Evolutionary conservation across 345 rosid species (phyloP).

Genomic region (Eutrema yunnanense): DNA sequence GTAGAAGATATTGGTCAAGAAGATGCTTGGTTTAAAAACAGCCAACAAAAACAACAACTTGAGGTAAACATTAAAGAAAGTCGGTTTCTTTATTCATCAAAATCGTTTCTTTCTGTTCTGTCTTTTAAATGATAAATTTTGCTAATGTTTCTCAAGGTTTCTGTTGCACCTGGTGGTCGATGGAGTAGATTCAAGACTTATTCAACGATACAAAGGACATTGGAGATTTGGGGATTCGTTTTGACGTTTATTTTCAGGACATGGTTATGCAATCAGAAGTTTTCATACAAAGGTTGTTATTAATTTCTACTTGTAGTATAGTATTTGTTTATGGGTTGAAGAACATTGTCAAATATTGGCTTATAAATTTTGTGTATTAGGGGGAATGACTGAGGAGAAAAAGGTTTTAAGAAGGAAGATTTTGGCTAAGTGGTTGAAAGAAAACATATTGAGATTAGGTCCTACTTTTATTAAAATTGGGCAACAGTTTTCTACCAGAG

Average conservation of each 20-base stretch:
- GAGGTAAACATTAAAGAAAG: slow-evolving; percentile 57
- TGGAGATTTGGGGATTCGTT: slow-evolving; percentile 98
- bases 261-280: slow-evolving; percentile 82
- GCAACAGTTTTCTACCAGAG: slow-evolving; percentile 97
- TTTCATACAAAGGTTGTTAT: slow-evolving; percentile 67
- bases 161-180: slow-evolving; percentile 92
- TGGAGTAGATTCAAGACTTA: slow-evolving; percentile 97
- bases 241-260: slow-evolving; percentile 64
- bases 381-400: slow-evolving; percentile 88
- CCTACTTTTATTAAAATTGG: slow-evolving; percentile 98
- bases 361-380: slow-evolving; percentile 28
- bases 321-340: not conserved
- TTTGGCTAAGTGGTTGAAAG: slow-evolving; percentile 94
- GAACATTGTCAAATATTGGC: not conserved
- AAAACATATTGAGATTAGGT: slow-evolving; percentile 82
- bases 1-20: slow-evolving; percentile 95
- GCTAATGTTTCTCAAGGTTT: slow-evolving; percentile 43
- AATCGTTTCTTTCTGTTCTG: not conserved
- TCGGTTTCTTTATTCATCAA: not conserved
- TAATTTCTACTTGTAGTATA: not conserved
- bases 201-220: slow-evolving; percentile 82
- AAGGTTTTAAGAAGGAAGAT: slow-evolving; percentile 57
- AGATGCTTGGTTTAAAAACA: slow-evolving; percentile 85
- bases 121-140: not conserved
- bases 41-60: slow-evolving; percentile 31